Evolutionary conservation across 2,329 filamentous ascomycete genomes (phyloP), one percentile per base, ranked within the genome.

Genomic region (Bretziella fagacearum): DNA sequence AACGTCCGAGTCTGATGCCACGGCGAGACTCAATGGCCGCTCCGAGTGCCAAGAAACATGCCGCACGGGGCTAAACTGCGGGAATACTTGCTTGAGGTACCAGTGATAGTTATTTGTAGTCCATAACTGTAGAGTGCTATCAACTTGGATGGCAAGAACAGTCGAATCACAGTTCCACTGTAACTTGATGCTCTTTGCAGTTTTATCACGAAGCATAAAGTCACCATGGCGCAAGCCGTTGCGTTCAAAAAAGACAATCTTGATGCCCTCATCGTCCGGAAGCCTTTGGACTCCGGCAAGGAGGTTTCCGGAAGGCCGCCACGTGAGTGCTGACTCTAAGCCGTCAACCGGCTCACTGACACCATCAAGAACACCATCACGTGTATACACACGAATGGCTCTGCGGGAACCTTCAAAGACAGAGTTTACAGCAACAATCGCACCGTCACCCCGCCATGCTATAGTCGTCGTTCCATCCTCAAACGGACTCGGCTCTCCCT

Each of bases 41-140:
- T 96, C 91, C 1, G 84, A 75, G 60, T 98, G 85, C 91, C 91
- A 98, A 1, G 66, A 59, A n/a, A 75, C 53, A 32, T 58, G 55
- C 40, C 56, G 44, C 32, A 61, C 55, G 3, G 56, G 54, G 10
- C 55, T 56, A 6, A 60, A 55, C 5, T 70, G 64, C 5, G 65
- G 63, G 5, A 95, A 69, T 17, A 95, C 86, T 59, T 94, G 86
- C 64, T 98, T 98, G 13, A 98, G 69, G 60, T 96, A 96, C 74
- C 91, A 98, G 59, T 96, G 84, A 55, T 98, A 98, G 60, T 98
- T 98, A 17, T 85, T 83, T 71, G 81, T 94, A 1, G 86, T 94
- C 91, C 91, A 98, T 1, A 98, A 66, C 58, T 98, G 91, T n/a
- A 91, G 65, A 48, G 76, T 72, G 53, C 86, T 74, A 26, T 68